Percentiles rank a stretch among this genome's conserved stretches.
Conservation (phyloP, 352 stramenopile species). For the Elongisporangium senticosum region DNA sequence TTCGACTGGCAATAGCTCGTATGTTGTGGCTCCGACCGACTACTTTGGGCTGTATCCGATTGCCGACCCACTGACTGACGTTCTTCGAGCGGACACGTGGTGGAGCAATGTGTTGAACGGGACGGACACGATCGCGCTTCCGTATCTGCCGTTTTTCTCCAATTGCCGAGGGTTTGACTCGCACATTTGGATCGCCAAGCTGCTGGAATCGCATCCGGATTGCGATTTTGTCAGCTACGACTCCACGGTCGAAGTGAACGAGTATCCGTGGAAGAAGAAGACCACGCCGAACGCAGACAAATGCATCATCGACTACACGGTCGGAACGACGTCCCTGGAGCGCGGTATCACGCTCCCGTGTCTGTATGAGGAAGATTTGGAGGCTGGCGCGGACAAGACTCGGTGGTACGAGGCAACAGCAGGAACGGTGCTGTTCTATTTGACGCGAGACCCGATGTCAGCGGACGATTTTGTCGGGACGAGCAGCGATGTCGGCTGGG, state of each 20-base stretch:
- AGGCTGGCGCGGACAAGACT: slow-evolving; percentile 62
- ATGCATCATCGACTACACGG: slow-evolving; percentile 63
- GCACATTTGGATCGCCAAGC: slow-evolving; percentile 90
- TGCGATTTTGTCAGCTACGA: slow-evolving; percentile 86
- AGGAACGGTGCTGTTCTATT: slow-evolving; percentile 84
- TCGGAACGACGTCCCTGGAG: slow-evolving; percentile 21
- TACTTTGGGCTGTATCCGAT: slow-evolving; percentile 55
- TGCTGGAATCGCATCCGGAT: slow-evolving; percentile 93
- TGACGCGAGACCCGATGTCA: slow-evolving; percentile 71
- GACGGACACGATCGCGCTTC: slow-evolving; percentile 75
- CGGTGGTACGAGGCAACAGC: slow-evolving; percentile 86
- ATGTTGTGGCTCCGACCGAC: slow-evolving; percentile 37
- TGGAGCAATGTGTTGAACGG: slow-evolving; percentile 71
- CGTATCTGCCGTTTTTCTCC: slow-evolving; percentile 96
- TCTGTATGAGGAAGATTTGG: slow-evolving; percentile 85
- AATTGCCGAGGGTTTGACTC: slow-evolving; percentile 94
- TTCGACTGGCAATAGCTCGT: slow-evolving; percentile 7
- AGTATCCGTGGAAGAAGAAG: slow-evolving; percentile 88
- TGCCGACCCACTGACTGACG: slow-evolving; percentile 25
- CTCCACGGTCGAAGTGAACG: slow-evolving; percentile 87
- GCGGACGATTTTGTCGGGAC: slow-evolving; percentile 56
- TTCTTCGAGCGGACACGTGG: slow-evolving; percentile 52
- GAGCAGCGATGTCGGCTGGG: slow-evolving; percentile 35
- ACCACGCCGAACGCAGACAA: slow-evolving; percentile 70
- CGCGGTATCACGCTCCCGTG: slow-evolving; percentile 87